These are phyloP conservation scores for Corchorus capsularis DNA, from an alignment of 345 rosid genomes.

Conservation along the genomic window DNA sequence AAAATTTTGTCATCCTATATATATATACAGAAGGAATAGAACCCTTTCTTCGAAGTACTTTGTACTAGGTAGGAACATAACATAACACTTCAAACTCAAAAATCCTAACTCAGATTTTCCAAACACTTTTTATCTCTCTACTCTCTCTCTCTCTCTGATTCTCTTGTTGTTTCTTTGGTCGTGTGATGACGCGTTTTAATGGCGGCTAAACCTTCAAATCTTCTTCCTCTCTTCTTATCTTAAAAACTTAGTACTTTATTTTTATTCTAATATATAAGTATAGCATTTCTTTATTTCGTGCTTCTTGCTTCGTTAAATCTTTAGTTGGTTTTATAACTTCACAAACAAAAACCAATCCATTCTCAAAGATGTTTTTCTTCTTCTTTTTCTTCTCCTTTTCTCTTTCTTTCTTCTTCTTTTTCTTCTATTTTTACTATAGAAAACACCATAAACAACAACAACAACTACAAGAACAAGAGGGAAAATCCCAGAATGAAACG, in stretches of 20 bases:
- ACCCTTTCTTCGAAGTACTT: background rate
- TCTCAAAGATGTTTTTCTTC: slow-evolving; percentile 41
- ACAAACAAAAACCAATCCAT: background rate
- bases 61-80: background rate
- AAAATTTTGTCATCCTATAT: background rate
- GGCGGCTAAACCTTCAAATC: slow-evolving; percentile 41
- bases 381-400: slow-evolving; percentile 41
- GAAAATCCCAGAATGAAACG: slow-evolving; percentile 28
- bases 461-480: background rate
- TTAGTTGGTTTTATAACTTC: background rate
- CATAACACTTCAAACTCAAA: too few species aligned
- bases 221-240: background rate
- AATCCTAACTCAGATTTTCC: background rate
- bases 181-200: slow-evolving; percentile 45
- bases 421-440: slow-evolving; percentile 39
- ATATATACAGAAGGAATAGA: background rate
- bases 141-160: slow-evolving; percentile 15
- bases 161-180: background rate
- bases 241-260: too few species aligned
- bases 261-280: background rate
- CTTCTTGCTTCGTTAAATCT: too few species aligned
- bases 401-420: slow-evolving; percentile 43
- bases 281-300: background rate
- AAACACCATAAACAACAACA: slow-evolving; percentile 25
- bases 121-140: slow-evolving; percentile 2